These are phyloP conservation scores for Tylopilus balloui DNA, from an alignment of 768 basidiomycete species.

Conservation along the genomic window DNA sequence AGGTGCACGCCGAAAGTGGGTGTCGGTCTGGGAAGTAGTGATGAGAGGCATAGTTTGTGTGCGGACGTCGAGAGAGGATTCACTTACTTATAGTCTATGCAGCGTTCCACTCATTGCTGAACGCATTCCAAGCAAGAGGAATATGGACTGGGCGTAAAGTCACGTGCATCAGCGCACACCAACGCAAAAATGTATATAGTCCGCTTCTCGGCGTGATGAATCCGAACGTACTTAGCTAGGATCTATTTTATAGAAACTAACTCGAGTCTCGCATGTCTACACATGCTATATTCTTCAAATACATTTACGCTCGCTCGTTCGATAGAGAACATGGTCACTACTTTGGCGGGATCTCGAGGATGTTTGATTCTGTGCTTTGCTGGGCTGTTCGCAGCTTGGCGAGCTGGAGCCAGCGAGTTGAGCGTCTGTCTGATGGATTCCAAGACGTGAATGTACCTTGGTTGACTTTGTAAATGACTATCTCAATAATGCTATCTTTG, in stretches of 20 bases:
- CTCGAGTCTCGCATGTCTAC: conserved; percentile 77
- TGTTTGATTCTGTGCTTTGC: conserved; percentile 45
- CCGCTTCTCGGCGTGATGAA: conserved; percentile 9
- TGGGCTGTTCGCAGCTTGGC: conserved; percentile 27
- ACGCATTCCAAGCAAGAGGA: no score
- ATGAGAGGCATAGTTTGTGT: no score
- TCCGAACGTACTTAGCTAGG: conserved; percentile 77
- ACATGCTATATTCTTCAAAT: conserved; percentile 69
- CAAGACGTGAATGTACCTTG: no score
- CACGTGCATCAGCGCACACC: conserved; percentile 36
- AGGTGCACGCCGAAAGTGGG: no score
- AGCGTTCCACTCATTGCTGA: no score
- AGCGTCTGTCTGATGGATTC: conserved; percentile 63
- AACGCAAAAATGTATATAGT: conserved; percentile 33
- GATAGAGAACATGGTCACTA: conserved; percentile 57
- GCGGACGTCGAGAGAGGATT: no score
- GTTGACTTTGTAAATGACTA: no score
- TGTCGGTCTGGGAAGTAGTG: no score
- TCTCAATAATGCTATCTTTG: no score
- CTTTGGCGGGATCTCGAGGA: conserved; percentile 49
- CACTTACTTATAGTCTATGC: no score
- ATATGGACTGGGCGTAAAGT: no score
- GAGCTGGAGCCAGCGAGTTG: conserved; percentile 45
- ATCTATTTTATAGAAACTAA: conserved; percentile 79
- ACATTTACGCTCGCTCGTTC: conserved; percentile 59